phyloP scores from a whole-genome alignment of 192 early-diverging fungal species.

The Allomyces javanicus region DNA sequence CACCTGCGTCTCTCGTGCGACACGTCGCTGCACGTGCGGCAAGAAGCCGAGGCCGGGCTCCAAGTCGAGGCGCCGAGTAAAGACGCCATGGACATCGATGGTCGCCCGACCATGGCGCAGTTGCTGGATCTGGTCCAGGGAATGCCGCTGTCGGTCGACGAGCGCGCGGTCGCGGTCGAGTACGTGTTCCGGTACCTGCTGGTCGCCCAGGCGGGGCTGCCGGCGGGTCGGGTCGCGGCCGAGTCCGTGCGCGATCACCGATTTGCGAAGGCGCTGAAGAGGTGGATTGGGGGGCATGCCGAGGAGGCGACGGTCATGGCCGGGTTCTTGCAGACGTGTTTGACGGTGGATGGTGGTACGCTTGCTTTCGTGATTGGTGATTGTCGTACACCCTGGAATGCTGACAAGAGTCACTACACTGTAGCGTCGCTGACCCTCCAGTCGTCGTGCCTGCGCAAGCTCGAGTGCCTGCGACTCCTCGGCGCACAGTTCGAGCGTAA shows the following conservation, averaged over 20 bases:
- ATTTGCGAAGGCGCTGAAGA: background rate
- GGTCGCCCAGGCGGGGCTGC: background rate
- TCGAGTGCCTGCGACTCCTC: background rate
- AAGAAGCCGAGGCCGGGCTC: background rate
- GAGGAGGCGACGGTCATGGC: background rate
- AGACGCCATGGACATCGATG: background rate
- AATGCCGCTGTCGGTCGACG: background rate
- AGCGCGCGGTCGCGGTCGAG: background rate
- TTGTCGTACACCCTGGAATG: background rate
- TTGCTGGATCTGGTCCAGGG: background rate
- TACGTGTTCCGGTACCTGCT: background rate
- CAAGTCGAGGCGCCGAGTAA: too few species aligned
- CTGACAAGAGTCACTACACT: background rate
- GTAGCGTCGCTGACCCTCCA: background rate
- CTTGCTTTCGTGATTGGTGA: background rate
- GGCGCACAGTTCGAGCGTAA: background rate
- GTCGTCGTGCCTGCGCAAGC: background rate
- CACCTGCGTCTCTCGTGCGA: background rate
- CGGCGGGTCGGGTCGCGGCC: background rate
- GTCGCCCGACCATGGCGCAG: background rate
- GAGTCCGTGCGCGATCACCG: background rate
- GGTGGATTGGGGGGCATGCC: background rate
- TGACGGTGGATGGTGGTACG: background rate
- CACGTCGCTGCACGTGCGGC: background rate
- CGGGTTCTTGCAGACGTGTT: background rate